Percentiles rank a stretch among this genome's conserved stretches.
phyloP scores from a whole-genome alignment of 2,329 filamentous ascomycete species.

The Arthroderma sp. region DNA sequence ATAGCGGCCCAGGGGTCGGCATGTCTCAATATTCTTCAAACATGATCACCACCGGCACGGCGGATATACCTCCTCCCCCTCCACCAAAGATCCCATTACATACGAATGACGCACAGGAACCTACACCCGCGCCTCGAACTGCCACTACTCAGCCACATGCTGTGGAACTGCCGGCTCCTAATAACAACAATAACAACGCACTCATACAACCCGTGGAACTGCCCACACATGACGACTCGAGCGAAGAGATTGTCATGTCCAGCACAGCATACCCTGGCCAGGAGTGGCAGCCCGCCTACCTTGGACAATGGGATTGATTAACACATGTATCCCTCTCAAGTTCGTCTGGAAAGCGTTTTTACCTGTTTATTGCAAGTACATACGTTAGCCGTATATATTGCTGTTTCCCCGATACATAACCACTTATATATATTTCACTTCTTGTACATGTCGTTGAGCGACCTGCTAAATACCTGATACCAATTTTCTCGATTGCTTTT shows the following conservation, averaged over 20 bases:
- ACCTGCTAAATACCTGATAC: too few species aligned
- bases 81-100: slow-evolving; percentile 4
- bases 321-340: neutral
- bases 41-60: neutral
- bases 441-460: too few species aligned
- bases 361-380: too few species aligned
- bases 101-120: neutral
- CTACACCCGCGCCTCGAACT: neutral
- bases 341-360: too few species aligned
- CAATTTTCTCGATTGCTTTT: too few species aligned
- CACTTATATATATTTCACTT: too few species aligned
- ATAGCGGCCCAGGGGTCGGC: neutral
- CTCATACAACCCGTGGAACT: slow-evolving; percentile 21
- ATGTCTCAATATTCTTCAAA: slow-evolving; percentile 1
- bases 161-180: neutral
- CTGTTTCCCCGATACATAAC: too few species aligned
- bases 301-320: slow-evolving; percentile 8
- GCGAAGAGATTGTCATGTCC: slow-evolving; percentile 35
- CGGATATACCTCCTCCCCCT: slow-evolving; percentile 3
- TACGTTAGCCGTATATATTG: too few species aligned
- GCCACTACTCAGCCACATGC: neutral
- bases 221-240: slow-evolving; percentile 23
- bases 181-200: neutral
- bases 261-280: slow-evolving; percentile 37
- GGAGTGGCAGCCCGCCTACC: slow-evolving; percentile 28